These are phyloP conservation scores for Fusarium tupiense DNA, from an alignment of 2,329 filamentous ascomycete genomes.

Conservation along the genomic window DNA sequence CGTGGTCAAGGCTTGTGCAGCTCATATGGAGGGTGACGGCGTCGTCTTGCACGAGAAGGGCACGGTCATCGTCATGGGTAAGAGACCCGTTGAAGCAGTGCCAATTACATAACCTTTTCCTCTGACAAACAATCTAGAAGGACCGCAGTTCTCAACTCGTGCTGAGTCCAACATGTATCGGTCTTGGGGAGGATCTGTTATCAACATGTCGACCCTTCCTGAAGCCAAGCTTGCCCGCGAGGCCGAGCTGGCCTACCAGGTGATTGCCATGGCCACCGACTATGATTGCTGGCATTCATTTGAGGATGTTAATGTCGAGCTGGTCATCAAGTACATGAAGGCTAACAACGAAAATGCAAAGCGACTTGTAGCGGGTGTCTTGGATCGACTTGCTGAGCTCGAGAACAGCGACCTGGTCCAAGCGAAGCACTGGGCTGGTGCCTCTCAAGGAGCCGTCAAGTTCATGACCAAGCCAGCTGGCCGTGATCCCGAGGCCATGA, in stretches of 20 bases:
- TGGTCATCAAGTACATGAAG: conserved; percentile 97
- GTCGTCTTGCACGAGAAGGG: conserved; percentile 86
- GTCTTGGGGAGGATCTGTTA: conserved; percentile 89
- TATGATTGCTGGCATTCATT: conserved; percentile 97
- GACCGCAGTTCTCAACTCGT: conserved; percentile 96
- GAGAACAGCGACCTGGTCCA: conserved; percentile 79
- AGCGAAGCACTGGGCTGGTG: conserved; percentile 83
- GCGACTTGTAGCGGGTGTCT: conserved; percentile 83
- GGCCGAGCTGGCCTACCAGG: conserved; percentile 95
- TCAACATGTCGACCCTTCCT: conserved; percentile 97
- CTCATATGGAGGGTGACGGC: conserved; percentile 80
- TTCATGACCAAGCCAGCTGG: conserved; percentile 85
- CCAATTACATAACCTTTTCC: conserved; percentile 6
- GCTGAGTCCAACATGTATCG: conserved; percentile 97
- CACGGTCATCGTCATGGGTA: conserved; percentile 90
- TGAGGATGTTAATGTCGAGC: conserved; percentile 89
- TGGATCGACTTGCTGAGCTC: conserved; percentile 84
- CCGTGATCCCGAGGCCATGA: conserved; percentile 76
- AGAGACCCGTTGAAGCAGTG: conserved; percentile 1
- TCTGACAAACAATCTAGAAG: conserved; percentile 67
- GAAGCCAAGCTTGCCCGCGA: conserved; percentile 97
- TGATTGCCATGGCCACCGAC: conserved; percentile 99
- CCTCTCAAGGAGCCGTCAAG: conserved; percentile 78
- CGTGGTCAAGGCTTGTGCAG: conserved; percentile 81
- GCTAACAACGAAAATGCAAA: conserved; percentile 90